Evolutionary conservation across 768 basidiomycete genomes (phyloP).

Genomic region (Crassisporium funariophilum): DNA sequence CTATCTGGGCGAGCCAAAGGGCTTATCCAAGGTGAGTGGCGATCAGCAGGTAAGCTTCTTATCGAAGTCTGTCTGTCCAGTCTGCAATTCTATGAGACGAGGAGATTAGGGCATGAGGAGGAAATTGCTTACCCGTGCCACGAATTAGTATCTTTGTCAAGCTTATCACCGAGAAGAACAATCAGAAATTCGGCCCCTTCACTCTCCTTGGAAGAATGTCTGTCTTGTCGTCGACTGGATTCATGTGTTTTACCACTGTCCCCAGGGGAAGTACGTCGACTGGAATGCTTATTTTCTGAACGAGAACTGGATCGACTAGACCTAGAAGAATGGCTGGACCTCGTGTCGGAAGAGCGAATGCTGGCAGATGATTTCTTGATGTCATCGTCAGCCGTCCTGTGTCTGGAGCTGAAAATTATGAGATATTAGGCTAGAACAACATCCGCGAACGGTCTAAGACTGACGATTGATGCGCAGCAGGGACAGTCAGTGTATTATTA

Average conservation of each 20-base stretch:
- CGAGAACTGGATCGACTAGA: slow-evolving; percentile 29
- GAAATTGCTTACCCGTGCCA: slow-evolving; percentile 44
- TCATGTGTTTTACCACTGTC: slow-evolving; percentile 12
- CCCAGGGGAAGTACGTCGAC: slow-evolving; percentile 10
- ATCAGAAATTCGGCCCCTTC: slow-evolving; percentile 36
- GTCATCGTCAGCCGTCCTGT: slow-evolving; percentile 7
- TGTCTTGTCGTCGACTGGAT: slow-evolving; percentile 17
- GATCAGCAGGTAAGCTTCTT: slow-evolving; percentile 26
- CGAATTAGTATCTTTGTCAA: slow-evolving; percentile 33
- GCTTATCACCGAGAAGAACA: slow-evolving; percentile 39
- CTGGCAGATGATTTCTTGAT: slow-evolving; percentile 28
- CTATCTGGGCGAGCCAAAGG: slow-evolving; percentile 37
- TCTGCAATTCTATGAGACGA: slow-evolving; percentile 17
- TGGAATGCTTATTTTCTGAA: slow-evolving; percentile 15
- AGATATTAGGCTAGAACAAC: not conserved
- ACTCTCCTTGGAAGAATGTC: slow-evolving; percentile 20
- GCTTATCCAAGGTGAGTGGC: slow-evolving; percentile 44
- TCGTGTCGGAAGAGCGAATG: slow-evolving; percentile 27
- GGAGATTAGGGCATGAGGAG: not conserved
- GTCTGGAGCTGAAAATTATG: slow-evolving; percentile 10
- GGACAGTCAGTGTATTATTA: slow-evolving; percentile 8
- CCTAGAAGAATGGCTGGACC: slow-evolving; percentile 30
- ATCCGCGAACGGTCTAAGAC: too few species aligned
- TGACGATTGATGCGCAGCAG: slow-evolving; percentile 11
- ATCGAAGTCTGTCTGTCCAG: slow-evolving; percentile 35